A percentile compares a stretch with the other conserved stretches of the same genome.
Conservation (phyloP, 2,329 filamentous ascomycete species). For the Coccinonectria pachysandricola region DNA sequence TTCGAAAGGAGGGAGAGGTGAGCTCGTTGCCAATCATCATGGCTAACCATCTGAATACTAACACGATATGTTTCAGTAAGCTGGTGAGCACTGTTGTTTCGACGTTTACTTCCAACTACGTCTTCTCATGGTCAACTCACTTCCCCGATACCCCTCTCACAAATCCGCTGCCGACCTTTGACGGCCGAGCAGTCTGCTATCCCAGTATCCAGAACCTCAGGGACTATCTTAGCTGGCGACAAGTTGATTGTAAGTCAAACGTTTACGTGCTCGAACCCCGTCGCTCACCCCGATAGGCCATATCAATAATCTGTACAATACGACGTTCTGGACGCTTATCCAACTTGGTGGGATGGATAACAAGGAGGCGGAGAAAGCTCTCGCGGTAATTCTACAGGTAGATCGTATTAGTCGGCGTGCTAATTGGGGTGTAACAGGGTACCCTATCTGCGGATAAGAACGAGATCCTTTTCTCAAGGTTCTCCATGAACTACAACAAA, state of each 20-base stretch:
- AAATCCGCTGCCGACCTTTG: conserved; percentile 76
- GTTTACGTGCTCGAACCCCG: not conserved
- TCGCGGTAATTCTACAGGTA: conserved; percentile 47
- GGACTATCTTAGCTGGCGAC: conserved; percentile 95
- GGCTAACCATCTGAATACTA: not conserved
- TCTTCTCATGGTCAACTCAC: conserved; percentile 65
- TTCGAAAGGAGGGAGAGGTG: conserved; percentile 80
- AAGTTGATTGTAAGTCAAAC: conserved; percentile 73
- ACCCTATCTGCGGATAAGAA: conserved; percentile 85
- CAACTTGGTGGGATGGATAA: conserved; percentile 64
- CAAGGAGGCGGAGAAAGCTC: conserved; percentile 68
- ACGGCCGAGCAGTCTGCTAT: conserved; percentile 85
- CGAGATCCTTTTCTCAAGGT: conserved; percentile 82
- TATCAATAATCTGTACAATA: conserved; percentile 98
- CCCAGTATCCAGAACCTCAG: conserved; percentile 71
- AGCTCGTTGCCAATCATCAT: conserved; percentile 11
- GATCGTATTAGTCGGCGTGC: not conserved
- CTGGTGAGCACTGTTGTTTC: conserved; percentile 84
- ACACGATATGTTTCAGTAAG: conserved; percentile 48
- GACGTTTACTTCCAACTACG: conserved; percentile 86
- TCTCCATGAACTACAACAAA: conserved; percentile 95
- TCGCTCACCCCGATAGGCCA: conserved; percentile 50
- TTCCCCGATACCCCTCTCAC: conserved; percentile 65
- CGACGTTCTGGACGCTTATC: conserved; percentile 86
- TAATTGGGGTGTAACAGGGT: conserved; percentile 44